Evolutionary conservation across 2,329 filamentous ascomycete genomes (phyloP).

Genomic region (Triangularia verruculosa): DNA sequence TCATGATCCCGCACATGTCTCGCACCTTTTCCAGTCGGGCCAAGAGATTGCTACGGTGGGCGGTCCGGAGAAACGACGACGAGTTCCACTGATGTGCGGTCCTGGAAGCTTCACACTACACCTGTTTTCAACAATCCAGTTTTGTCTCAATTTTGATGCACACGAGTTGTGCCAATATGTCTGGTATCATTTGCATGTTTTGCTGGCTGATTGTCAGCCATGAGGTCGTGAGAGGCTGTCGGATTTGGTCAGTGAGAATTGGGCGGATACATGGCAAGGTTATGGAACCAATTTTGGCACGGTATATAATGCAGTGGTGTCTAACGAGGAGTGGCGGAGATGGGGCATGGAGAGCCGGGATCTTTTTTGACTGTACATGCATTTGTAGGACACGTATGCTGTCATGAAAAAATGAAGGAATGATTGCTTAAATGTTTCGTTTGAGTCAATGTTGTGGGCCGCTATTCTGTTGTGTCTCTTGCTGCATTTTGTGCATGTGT

Average conservation of each 20-base stretch:
- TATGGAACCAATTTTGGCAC: constrained; percentile 17
- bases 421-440: neutral
- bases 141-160: constrained; percentile 17
- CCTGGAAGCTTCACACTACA: neutral
- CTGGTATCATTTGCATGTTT: constrained; percentile 24
- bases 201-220: constrained; percentile 8
- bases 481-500: neutral
- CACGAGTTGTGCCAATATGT: constrained; percentile 18
- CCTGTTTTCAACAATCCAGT: constrained; percentile 5
- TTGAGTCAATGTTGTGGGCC: neutral
- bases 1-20: constrained; percentile 20
- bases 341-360: constrained; percentile 20
- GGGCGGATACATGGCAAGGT: constrained; percentile 22
- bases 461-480: neutral
- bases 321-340: constrained; percentile 7
- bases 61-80: constrained; percentile 11
- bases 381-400: constrained; percentile 20
- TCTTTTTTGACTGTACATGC: constrained; percentile 20
- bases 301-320: constrained; percentile 19
- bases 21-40: neutral
- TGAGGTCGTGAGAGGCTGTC: constrained; percentile 4
- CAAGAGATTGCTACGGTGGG: constrained; percentile 21
- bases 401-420: constrained; percentile 10
- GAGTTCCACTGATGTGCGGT: neutral
- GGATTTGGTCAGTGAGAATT: constrained; percentile 15